Percentiles rank a stretch among this genome's conserved stretches.
Conservation (phyloP, 768 basidiomycete species). For the Rhizopogon vulgaris region DNA sequence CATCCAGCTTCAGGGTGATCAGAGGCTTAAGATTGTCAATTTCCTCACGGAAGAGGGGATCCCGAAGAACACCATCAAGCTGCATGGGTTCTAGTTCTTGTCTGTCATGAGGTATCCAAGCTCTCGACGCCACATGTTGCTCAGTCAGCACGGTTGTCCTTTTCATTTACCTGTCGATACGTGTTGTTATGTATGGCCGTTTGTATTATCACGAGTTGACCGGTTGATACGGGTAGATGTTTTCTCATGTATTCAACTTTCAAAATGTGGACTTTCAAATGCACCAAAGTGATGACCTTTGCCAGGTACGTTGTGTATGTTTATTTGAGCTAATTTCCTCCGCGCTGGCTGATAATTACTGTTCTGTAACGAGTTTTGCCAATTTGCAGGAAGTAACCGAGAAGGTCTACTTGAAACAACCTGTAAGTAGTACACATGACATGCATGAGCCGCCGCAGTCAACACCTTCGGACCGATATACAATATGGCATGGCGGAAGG, state of each 20-base stretch:
- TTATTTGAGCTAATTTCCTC: too few species aligned
- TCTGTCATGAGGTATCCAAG: slow-evolving; percentile 1
- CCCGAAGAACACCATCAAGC: slow-evolving; percentile 70
- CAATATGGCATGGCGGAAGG: too few species aligned
- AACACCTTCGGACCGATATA: too few species aligned
- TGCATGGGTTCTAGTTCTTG: slow-evolving; percentile 73
- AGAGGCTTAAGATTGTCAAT: slow-evolving; percentile 81
- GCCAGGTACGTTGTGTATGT: too few species aligned
- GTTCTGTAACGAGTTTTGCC: too few species aligned
- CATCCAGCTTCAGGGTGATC: slow-evolving; percentile 98
- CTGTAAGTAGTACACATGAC: too few species aligned
- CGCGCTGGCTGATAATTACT: too few species aligned
- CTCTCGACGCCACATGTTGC: background rate
- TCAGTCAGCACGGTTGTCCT: slow-evolving; percentile 8
- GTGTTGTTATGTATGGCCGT: slow-evolving; percentile 14
- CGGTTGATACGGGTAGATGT: slow-evolving; percentile 18
- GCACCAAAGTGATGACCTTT: too few species aligned
- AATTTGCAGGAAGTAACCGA: too few species aligned
- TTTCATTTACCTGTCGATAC: slow-evolving; percentile 8
- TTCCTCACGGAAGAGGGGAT: slow-evolving; percentile 86
- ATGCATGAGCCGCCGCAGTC: too few species aligned
- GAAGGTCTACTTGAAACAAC: too few species aligned
- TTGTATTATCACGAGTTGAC: slow-evolving; percentile 25
- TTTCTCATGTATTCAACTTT: background rate
- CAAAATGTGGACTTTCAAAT: background rate